Base-by-base conservation (phyloP, 2,329 filamentous ascomycete species). In the Plenodomus biglobosus region DNA sequence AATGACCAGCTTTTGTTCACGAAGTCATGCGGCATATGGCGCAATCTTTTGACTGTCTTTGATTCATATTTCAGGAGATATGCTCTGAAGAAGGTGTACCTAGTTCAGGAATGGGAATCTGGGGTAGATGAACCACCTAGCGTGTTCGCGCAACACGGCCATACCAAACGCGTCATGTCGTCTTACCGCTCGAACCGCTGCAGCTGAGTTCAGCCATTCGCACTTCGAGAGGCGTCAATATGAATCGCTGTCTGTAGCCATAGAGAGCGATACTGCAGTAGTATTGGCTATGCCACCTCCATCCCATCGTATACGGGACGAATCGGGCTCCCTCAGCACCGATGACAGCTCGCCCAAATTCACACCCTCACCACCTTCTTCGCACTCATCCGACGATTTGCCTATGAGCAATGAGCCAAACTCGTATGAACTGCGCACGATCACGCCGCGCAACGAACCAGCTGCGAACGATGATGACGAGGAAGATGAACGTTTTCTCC, bases 401-500 rank as follows among this genome's bases (percentile, higher is more conserved):
- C 50, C 50, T 3, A 24, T 56, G 36, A 41, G 45, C 8, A 44
- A 53, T 10, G 58, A 55, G 3, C 37, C 52, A 7, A 52, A 66
- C 18, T 48, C 64, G 2, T 66, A 66, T 42, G 62, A 70, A 46
- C 21, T 70, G 19, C 55, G 48, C 30, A 48, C 55, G 1, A 55
- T 67, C n/a, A 19, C 55, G 3, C 45, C 56, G 10, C 53, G 50
- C 36, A 38, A 56, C 34, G 50, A 55, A 5, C 42, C 46, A 15
- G 17, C 37, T 10, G 42, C 55, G 8, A 48, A 47, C 19, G 41
- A 54, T 18, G 46, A 43, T 18, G 55, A 62, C 15, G 55, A 53
- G 3, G 66, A 70, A 22, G 62, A 66, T 18, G 66, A 68, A 24
- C 55, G 51, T n/a, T 38, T 64, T 15, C 42, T 61, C 11, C 55